Percentiles rank a stretch among this genome's conserved stretches.
Evolutionary conservation across 2,329 filamentous ascomycete species (phyloP).

Genomic region (Fusarium ambrosium): DNA sequence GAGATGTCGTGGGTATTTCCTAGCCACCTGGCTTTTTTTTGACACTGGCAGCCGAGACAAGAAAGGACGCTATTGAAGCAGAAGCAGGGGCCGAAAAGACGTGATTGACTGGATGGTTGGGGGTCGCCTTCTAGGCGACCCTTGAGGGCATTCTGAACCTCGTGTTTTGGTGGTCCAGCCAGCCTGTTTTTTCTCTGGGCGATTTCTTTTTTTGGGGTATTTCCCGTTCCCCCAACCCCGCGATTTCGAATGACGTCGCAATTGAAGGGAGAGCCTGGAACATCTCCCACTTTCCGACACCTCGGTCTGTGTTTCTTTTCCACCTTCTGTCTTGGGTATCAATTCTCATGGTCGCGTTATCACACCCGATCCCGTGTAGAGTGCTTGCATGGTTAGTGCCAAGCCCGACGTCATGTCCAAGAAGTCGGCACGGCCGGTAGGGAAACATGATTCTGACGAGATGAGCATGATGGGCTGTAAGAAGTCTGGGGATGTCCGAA

Average conservation of each 20-base stretch:
- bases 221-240: slow-evolving; percentile 24
- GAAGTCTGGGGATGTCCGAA: background rate
- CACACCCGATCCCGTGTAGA: slow-evolving; percentile 16
- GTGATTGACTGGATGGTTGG: slow-evolving; percentile 1
- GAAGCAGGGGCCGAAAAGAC: background rate
- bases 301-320: background rate
- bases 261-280: slow-evolving; percentile 12
- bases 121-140: background rate
- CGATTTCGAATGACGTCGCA: slow-evolving; percentile 31
- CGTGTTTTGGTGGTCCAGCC: slow-evolving; percentile 25
- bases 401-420: slow-evolving; percentile 26
- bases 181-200: slow-evolving; percentile 24
- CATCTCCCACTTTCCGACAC: background rate
- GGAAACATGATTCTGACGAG: background rate
- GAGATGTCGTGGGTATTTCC: slow-evolving; percentile 4
- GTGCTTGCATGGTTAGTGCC: slow-evolving; percentile 40
- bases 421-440: slow-evolving; percentile 26
- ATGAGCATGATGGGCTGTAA: background rate
- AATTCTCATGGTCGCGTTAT: background rate
- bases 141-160: background rate
- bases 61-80: background rate
- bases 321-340: slow-evolving; percentile 7
- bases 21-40: slow-evolving; percentile 15
- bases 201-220: slow-evolving; percentile 26
- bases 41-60: slow-evolving; percentile 17